Evolutionary conservation across 495 filamentous ascomycete species (phyloP).

Genomic region (Penicillium coprophilum): DNA sequence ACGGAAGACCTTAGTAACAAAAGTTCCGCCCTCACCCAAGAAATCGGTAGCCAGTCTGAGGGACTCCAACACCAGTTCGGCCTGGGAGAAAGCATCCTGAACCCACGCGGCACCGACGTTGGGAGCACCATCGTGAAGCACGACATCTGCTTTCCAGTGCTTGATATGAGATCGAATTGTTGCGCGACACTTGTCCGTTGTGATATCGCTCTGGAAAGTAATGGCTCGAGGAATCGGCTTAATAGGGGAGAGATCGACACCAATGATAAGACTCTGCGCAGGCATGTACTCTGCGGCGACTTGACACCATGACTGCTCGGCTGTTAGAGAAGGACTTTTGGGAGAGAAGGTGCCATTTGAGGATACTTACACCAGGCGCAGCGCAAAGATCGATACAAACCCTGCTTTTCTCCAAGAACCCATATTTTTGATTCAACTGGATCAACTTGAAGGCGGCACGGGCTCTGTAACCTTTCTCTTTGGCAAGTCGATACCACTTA

Average conservation of each 20-base stretch:
- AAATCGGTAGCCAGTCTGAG: conserved; percentile 95
- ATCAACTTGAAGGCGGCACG: conserved; percentile 98
- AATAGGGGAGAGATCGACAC: conserved; percentile 93
- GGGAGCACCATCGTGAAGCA: conserved; percentile 97
- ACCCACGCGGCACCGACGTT: conserved; percentile 98
- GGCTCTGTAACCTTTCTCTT: conserved; percentile 97
- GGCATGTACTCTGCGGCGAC: conserved; percentile 97
- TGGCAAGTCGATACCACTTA: conserved; percentile 95
- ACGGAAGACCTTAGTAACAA: conserved; percentile 96
- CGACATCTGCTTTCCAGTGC: conserved; percentile 94
- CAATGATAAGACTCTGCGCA: conserved; percentile 82
- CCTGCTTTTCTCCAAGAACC: conserved; percentile 94
- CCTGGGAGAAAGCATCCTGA: conserved; percentile 97
- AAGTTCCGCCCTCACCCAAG: conserved; percentile 82
- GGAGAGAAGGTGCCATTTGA: background rate
- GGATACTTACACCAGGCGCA: conserved; percentile 76
- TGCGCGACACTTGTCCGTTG: conserved; percentile 93
- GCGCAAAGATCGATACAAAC: conserved; percentile 96
- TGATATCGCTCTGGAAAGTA: conserved; percentile 97
- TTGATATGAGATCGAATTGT: conserved; percentile 89
- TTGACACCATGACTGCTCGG: conserved; percentile 86
- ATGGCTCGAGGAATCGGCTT: conserved; percentile 92
- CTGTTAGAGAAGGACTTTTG: conserved; percentile 28
- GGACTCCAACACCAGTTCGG: conserved; percentile 88
- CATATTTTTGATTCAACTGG: conserved; percentile 98